Evolutionary conservation across 2,329 filamentous ascomycete genomes (phyloP), one percentile per base, ranked within the genome.

Genomic region (Penicillium sp.): DNA sequence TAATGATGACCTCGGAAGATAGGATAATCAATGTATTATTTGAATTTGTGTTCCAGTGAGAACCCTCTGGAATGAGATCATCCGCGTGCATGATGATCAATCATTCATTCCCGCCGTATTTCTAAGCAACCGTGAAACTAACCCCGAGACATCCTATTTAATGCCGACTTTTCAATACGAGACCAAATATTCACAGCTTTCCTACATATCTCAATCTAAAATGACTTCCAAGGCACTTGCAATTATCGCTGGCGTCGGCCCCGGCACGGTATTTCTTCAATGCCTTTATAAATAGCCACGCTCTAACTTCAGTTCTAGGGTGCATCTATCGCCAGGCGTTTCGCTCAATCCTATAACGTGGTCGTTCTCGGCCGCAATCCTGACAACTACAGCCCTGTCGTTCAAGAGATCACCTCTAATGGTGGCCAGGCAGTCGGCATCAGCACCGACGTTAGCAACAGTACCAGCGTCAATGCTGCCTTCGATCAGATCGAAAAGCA

Each of bases 351-450:
- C 7, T 88, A 88, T 67, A 81, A 83, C 0, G 81, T 88, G 26
- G 82, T 84, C 1, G 74, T 87, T 2, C 78, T 88, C 1, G 83
- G 84, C 5, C 80, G 85, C 44, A 86, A 80, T 22, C 79, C 84
- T 1, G 76, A 79, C 13, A 87, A 79, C 71, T 87, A 80, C 68
- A 75, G 82, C 29, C 69, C 75, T 1, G 69, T 87, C 1, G 84
- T 84, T 16, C 68, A 81, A 39, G 84, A 87, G 61, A 87, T 88
- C 74, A 86, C 85, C 65, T 68, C 73, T 22, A 72, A 66, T 7
- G 85, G 85, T 53, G 85, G 85, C 1, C 80, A 82, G 54, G 85
- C 85, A 0, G 71, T 86, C 19, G 86, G 85, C 10, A 82, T 88
- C 66, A 83, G 80, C 61, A 81, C 85, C 8, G 85, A 88, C 61